These are phyloP conservation scores for Triticum turgidum DNA, from an alignment of 176 grass and related monocot species.

Conservation along the genomic window DNA sequence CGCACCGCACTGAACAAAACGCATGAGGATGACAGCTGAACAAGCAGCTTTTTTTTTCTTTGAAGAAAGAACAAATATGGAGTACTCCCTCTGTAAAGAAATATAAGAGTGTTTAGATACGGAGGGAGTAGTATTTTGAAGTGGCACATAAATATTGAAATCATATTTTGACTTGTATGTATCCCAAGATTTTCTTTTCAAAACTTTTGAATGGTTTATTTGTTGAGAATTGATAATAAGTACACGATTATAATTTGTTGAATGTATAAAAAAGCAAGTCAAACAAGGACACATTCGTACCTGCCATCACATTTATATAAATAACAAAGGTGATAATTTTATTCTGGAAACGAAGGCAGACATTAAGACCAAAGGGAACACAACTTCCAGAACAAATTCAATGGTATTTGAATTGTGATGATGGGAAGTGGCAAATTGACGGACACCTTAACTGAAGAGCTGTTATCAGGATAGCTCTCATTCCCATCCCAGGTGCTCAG, in stretches of 20 bases:
- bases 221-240: background rate
- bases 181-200: background rate
- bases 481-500: conserved; percentile 70
- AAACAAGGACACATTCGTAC: background rate
- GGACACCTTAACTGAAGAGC: conserved; percentile 84
- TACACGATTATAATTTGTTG: background rate
- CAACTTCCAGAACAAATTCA: background rate
- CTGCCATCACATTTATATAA: background rate
- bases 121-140: background rate
- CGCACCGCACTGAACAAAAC: background rate
- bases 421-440: conserved; percentile 16
- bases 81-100: too few species aligned
- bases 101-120: too few species aligned
- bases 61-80: background rate
- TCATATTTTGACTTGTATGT: background rate
- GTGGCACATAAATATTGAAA: background rate
- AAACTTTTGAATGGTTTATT: background rate
- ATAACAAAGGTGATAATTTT: background rate
- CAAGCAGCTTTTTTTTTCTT: background rate
- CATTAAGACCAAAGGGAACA: background rate
- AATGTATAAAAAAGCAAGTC: background rate
- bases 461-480: conserved; percentile 83
- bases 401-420: conserved; percentile 14
- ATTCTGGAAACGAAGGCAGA: background rate
- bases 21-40: background rate